These are phyloP conservation scores for Cunninghamia lanceolata DNA, from an alignment of 75 land plant genomes.

Conservation along the genomic window DNA sequence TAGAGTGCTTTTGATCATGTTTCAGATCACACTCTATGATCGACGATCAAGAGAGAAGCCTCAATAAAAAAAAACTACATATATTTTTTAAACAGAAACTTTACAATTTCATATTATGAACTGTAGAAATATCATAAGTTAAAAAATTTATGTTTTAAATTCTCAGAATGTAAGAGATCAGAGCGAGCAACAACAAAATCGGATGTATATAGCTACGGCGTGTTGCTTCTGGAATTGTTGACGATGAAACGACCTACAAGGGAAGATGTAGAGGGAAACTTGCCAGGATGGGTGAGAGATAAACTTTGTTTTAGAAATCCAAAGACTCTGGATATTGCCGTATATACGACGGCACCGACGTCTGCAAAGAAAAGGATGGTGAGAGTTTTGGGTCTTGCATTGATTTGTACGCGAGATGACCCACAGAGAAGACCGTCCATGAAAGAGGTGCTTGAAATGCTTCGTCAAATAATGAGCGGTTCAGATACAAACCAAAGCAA, in stretches of 20 bases:
- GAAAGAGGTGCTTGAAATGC: neutral
- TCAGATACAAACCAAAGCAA: neutral
- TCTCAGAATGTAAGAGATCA: neutral
- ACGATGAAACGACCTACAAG: slow-evolving; percentile 5
- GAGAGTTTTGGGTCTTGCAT: neutral
- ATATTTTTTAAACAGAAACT: no score
- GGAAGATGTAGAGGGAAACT: neutral
- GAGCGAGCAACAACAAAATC: slow-evolving; percentile 12
- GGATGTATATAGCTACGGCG: slow-evolving; percentile 30
- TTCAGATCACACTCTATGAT: no score
- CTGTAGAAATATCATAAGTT: no score
- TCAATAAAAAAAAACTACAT: no score
- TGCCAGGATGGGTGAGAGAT: neutral
- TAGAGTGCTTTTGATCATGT: no score
- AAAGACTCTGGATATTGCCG: neutral
- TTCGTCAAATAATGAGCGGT: neutral
- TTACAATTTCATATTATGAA: no score
- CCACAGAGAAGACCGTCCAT: neutral
- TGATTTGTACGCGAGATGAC: neutral
- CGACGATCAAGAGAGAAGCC: no score
- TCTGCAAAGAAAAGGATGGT: neutral
- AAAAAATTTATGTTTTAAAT: no score
- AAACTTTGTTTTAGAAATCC: neutral
- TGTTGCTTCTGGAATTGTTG: slow-evolving; percentile 21
- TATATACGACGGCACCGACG: neutral